phyloP scores from a whole-genome alignment of 345 rosid species.

The Eucalyptus pauciflora region DNA sequence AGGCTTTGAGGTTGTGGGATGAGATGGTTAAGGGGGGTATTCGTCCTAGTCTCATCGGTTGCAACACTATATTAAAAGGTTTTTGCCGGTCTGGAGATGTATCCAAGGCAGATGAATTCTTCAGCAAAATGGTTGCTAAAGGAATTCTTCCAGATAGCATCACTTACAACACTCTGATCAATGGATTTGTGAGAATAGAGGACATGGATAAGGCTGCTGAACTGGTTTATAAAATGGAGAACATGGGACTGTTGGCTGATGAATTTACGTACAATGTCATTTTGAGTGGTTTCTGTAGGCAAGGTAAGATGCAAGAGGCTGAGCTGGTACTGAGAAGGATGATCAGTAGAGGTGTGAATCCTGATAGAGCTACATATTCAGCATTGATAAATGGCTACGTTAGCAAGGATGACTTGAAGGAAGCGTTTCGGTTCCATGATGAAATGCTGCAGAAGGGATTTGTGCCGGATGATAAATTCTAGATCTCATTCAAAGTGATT shows the following conservation, averaged over 20 bases:
- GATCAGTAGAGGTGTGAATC: constrained; percentile 49
- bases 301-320: constrained; percentile 72
- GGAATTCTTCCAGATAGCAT: constrained; percentile 53
- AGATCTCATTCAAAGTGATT: not conserved
- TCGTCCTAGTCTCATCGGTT: constrained; percentile 47
- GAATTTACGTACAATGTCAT: constrained; percentile 50
- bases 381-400: constrained; percentile 76
- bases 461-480: constrained; percentile 65
- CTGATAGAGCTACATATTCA: constrained; percentile 58
- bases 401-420: constrained; percentile 55
- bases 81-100: constrained; percentile 61
- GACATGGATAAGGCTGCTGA: constrained; percentile 54
- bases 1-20: constrained; percentile 67
- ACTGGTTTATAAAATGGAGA: constrained; percentile 58
- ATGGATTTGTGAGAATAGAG: constrained; percentile 59
- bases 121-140: constrained; percentile 43
- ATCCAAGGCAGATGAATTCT: constrained; percentile 45
- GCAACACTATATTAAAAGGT: constrained; percentile 67
- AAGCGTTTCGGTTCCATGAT: constrained; percentile 74
- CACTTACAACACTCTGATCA: constrained; percentile 54
- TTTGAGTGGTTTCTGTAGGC: constrained; percentile 60
- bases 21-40: constrained; percentile 53
- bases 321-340: constrained; percentile 47
- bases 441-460: constrained; percentile 81
- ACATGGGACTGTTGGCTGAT: constrained; percentile 41